Percentiles rank a stretch among this genome's conserved stretches.
Evolutionary conservation across 257 asterid genomes (phyloP).

Genomic region (Gardenia jasminoides): DNA sequence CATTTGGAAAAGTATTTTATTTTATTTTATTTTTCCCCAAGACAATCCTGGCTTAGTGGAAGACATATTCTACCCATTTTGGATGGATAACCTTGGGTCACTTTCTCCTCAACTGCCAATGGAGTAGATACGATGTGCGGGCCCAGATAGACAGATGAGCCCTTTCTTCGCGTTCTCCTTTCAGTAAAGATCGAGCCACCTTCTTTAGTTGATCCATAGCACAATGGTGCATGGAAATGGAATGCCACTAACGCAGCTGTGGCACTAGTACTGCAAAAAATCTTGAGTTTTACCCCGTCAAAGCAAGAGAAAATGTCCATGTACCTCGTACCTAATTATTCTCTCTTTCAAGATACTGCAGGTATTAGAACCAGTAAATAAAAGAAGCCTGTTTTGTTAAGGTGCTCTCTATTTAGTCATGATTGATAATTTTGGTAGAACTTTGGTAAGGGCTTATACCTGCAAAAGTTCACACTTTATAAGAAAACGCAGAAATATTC

Average conservation of each 20-base stretch:
- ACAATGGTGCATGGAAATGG: not conserved
- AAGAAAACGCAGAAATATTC: too few species aligned
- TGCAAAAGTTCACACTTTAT: too few species aligned
- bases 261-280: not conserved
- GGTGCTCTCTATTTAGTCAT: not conserved
- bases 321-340: not conserved
- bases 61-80: slow-evolving; percentile 4
- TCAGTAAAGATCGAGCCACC: not conserved
- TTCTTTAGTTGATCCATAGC: not conserved
- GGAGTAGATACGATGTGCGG: not conserved
- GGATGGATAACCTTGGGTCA: not conserved
- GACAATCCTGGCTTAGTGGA: not conserved
- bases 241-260: not conserved
- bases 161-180: not conserved
- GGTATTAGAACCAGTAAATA: too few species aligned
- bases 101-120: not conserved
- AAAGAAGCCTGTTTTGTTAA: not conserved
- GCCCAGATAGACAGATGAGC: not conserved
- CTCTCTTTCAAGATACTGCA: too few species aligned
- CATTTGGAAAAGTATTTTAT: not conserved
- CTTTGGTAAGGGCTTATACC: too few species aligned
- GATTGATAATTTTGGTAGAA: too few species aligned
- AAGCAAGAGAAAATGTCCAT: not conserved
- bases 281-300: not conserved
- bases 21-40: not conserved